Base-by-base conservation (phyloP, 2,329 filamentous ascomycete species). In the Alternaria burnsii region DNA sequence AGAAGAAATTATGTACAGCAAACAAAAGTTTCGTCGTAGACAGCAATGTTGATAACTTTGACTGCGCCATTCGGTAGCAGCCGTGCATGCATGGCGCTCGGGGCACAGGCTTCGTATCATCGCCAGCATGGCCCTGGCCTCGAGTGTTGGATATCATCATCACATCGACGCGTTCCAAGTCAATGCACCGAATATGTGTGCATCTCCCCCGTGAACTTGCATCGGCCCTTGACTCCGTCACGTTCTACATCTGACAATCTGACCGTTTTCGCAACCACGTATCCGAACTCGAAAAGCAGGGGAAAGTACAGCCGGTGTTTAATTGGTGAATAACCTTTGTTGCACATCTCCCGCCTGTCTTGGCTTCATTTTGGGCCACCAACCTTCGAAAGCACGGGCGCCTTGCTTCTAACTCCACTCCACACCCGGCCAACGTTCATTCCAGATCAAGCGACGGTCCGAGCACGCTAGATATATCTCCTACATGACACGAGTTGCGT, bases 1-100 rank as follows among this genome's bases (percentile, higher is more conserved):
- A 41, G 53, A 38, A 41, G 53, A 18, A 36, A 42, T 12, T 22
- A 55, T 56, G 42, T 30, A 38, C 41, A 50, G 44, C 56, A 55
- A 52, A 44, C 59, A 59, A 59, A 59, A 52, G 55, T 46, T 44
- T 46, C 44, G 38, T 30, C 36, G 36, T 41, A 52, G 32, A 60
- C 44, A 43, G 40, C 24, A 50, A 57, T 46, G 58, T 34, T 50
- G 56, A 56, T 26, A 41, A 36, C 54, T 36, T 28, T 59, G 34
- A 30, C 55, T 40, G 43, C 55, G 40, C 52, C 47, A 51, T 55
- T 55, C 58, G 55, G 62, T 53, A 62, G 59, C 59, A 57, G 62
- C 62, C 59, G 62, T 62, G 57, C 62, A 60, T 65, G 59, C 62
- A 62, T 57, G 58, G 40, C 61, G 62, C 62, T 62, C 34, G 54